These are phyloP conservation scores for Rhododendron griersonianum DNA, from an alignment of 148 eudicot species.

Conservation along the genomic window DNA sequence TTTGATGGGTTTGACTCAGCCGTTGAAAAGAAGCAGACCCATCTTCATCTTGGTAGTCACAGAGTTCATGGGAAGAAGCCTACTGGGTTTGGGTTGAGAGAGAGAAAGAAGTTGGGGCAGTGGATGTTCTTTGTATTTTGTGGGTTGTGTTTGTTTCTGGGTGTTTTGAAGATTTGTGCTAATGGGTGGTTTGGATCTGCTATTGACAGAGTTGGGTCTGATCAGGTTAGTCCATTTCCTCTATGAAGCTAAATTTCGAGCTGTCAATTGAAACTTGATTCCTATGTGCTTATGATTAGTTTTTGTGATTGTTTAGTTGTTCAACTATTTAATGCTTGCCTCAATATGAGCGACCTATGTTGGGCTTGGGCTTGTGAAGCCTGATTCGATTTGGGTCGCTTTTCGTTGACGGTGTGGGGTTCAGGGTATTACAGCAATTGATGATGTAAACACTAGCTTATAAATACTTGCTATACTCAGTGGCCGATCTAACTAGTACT, in stretches of 20 bases:
- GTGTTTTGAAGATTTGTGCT: conserved; percentile 60
- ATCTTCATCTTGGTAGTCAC: conserved; percentile 31
- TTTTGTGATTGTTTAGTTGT: background rate
- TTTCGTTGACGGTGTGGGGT: no score
- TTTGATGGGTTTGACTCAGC: conserved; percentile 36
- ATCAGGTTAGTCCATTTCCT: conserved; percentile 34
- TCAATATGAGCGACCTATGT: background rate
- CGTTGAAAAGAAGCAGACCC: conserved; percentile 43
- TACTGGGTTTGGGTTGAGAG: conserved; percentile 42
- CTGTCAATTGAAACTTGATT: background rate
- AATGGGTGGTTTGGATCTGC: conserved; percentile 64
- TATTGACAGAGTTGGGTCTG: conserved; percentile 29
- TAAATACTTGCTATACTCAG: no score
- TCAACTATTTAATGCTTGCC: background rate
- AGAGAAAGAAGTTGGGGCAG: conserved; percentile 57
- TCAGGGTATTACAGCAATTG: no score
- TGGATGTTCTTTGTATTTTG: conserved; percentile 79
- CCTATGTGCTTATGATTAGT: background rate
- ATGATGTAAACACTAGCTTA: no score
- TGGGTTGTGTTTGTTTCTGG: conserved; percentile 69
- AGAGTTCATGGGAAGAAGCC: conserved; percentile 37
- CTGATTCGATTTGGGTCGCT: background rate
- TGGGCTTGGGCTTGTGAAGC: background rate
- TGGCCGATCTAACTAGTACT: background rate
- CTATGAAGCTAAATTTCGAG: background rate